Conservation (phyloP, 2,329 filamentous ascomycete genomes). For the Sphaceloma murrayae region DNA sequence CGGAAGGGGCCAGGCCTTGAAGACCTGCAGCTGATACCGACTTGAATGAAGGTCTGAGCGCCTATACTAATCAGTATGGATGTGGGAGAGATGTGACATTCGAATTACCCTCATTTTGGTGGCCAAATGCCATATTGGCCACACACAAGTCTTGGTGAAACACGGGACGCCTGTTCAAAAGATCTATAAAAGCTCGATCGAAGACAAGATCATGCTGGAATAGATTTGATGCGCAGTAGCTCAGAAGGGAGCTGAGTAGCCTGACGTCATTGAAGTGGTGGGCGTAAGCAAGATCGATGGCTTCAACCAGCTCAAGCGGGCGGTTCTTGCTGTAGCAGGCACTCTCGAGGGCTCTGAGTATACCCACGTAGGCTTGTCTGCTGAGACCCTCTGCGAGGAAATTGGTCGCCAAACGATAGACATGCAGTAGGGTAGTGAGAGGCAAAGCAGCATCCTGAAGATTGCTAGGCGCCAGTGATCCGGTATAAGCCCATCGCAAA, state of each 20-base stretch:
- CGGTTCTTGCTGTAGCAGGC: neutral
- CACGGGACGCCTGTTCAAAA: neutral
- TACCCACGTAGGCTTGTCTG: conserved; percentile 1
- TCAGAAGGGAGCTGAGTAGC: conserved; percentile 1
- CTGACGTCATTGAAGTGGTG: conserved; percentile 1
- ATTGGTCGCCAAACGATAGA: conserved; percentile 1
- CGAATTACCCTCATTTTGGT: neutral
- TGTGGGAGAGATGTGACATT: neutral
- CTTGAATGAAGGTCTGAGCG: conserved; percentile 11
- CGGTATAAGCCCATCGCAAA: neutral
- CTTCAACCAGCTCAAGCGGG: neutral
- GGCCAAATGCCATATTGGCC: conserved; percentile 1
- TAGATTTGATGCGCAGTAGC: conserved; percentile 10
- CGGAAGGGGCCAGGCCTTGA: neutral
- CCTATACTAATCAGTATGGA: neutral
- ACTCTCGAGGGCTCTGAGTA: neutral
- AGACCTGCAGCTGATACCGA: neutral
- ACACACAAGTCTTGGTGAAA: conserved; percentile 12
- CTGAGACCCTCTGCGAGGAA: neutral
- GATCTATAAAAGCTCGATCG: neutral
- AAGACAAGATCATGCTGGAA: conserved; percentile 7
- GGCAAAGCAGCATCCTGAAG: neutral
- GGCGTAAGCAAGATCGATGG: neutral
- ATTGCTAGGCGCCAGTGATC: neutral
- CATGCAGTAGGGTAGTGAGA: neutral